Evolutionary conservation across 257 asterid genomes (phyloP).

Genomic region (Penstemon davidsonii): DNA sequence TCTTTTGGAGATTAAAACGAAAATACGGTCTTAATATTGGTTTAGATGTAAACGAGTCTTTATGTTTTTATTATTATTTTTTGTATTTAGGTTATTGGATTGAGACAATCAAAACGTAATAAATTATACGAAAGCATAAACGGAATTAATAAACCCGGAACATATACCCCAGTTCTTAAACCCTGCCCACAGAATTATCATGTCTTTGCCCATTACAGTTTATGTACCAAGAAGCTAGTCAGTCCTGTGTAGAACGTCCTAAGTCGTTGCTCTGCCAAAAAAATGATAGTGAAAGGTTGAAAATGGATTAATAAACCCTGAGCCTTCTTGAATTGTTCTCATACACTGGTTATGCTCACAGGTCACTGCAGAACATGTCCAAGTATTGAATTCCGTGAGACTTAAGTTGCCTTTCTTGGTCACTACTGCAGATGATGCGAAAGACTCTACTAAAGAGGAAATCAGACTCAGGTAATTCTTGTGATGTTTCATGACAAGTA

Average conservation of each 20-base stretch:
- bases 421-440: conserved; percentile 79
- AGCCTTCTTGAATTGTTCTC: background rate
- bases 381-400: conserved; percentile 74
- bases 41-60: background rate
- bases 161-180: too few relatives aligned
- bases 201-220: background rate
- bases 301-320: background rate
- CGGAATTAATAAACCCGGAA: too few relatives aligned
- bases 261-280: background rate
- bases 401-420: conserved; percentile 88
- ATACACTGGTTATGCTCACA: conserved; percentile 35
- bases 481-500: background rate
- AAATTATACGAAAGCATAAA: too few relatives aligned
- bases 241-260: conserved; percentile 1
- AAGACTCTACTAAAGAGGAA: conserved; percentile 80
- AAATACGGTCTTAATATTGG: background rate
- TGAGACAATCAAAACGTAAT: too few relatives aligned
- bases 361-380: conserved; percentile 85
- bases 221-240: conserved; percentile 10
- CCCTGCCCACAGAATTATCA: background rate
- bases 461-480: conserved; percentile 74
- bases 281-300: conserved; percentile 1
- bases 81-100: too few relatives aligned
- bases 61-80: too few relatives aligned
- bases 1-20: background rate